Conservation (phyloP, 768 basidiomycete genomes). For the Mrakia hoshinonis region DNA sequence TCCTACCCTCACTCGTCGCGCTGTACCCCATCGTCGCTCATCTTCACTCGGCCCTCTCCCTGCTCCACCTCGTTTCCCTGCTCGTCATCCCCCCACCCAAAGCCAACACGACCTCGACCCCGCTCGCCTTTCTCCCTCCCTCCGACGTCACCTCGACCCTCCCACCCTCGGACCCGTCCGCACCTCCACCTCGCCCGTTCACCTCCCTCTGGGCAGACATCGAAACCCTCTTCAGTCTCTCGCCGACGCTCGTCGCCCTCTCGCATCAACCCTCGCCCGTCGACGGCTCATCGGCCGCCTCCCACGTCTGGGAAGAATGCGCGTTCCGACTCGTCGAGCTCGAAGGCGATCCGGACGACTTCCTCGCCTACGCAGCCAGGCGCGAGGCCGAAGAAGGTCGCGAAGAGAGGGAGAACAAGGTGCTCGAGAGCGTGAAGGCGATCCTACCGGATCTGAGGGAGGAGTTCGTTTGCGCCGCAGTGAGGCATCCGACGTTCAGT, state of each 20-base stretch:
- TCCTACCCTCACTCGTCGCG: constrained; percentile 7
- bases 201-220: constrained; percentile 20
- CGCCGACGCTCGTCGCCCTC: background rate
- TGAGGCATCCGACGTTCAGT: background rate
- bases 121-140: background rate
- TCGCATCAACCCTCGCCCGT: background rate
- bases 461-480: background rate
- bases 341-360: constrained; percentile 13
- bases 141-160: background rate
- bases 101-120: background rate
- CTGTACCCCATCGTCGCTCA: background rate
- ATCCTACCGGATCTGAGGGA: constrained; percentile 8
- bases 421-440: background rate
- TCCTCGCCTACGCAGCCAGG: background rate
- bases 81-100: background rate
- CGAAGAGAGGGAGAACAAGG: constrained; percentile 3
- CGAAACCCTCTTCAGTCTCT: constrained; percentile 22
- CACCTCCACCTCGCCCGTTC: background rate
- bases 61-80: background rate
- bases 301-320: constrained; percentile 2
- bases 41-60: constrained; percentile 1
- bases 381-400: background rate
- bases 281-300: background rate
- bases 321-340: constrained; percentile 22
- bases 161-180: constrained; percentile 4